Percentiles rank a stretch among this genome's conserved stretches.
Evolutionary conservation across 768 basidiomycete genomes (phyloP).

Genomic region (Pisolithus orientalis): DNA sequence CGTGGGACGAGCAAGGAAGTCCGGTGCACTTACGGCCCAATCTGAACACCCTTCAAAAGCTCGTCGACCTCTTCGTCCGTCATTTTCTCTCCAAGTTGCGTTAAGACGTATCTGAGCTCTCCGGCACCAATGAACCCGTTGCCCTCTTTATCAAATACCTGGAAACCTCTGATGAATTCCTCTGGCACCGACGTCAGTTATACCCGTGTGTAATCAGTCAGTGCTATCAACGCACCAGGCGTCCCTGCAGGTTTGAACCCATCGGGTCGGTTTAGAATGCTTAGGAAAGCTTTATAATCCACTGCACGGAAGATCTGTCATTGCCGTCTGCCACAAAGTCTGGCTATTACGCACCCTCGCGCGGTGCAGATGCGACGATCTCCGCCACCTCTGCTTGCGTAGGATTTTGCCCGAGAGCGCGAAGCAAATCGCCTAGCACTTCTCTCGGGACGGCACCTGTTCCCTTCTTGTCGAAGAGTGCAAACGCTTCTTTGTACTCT

Average conservation of each 20-base stretch:
- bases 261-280: slow-evolving; percentile 89
- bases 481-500: slow-evolving; percentile 98
- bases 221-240: slow-evolving; percentile 51
- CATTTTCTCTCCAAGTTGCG: slow-evolving; percentile 98
- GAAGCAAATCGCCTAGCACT: slow-evolving; percentile 84
- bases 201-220: background rate
- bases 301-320: slow-evolving; percentile 40
- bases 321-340: background rate
- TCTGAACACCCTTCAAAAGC: slow-evolving; percentile 90
- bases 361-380: slow-evolving; percentile 63
- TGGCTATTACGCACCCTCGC: slow-evolving; percentile 52
- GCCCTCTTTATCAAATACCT: slow-evolving; percentile 89
- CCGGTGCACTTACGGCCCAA: slow-evolving; percentile 65
- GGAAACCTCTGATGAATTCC: slow-evolving; percentile 99
- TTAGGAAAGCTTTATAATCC: slow-evolving; percentile 87
- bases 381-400: slow-evolving; percentile 95
- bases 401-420: slow-evolving; percentile 97
- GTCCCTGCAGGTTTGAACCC: slow-evolving; percentile 98
- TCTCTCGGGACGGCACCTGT: slow-evolving; percentile 85
- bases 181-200: slow-evolving; percentile 42
- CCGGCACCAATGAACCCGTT: slow-evolving; percentile 66
- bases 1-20: background rate
- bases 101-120: slow-evolving; percentile 76
- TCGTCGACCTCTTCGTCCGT: slow-evolving; percentile 96
- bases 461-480: slow-evolving; percentile 96